Base-by-base conservation (phyloP, 2,329 filamentous ascomycete species). In the Coleophoma crateriformis region DNA sequence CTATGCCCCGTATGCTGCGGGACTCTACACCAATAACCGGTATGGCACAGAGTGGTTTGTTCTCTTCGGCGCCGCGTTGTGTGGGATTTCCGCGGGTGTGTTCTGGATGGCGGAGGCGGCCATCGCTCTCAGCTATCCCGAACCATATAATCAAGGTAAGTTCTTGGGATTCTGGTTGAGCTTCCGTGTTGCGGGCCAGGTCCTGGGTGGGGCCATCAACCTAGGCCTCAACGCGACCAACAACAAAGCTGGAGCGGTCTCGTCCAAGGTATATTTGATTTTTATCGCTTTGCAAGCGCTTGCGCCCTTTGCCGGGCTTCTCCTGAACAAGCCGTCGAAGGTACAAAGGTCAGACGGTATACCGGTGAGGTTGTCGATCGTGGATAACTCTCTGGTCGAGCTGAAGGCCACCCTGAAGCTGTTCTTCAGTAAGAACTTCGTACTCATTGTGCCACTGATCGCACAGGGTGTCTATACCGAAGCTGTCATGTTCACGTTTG, bases 71-170 rank as follows among this genome's bases (percentile, higher is more conserved):
- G 58, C 60, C 0, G 59, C 58, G 1, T 42, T 58, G 1, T 62
- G 60, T 48, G 61, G 61, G 1, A 57, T 64, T 15, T 52, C 51
- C 3, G 85, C 86, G 0, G 86, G 86, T 0, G 72, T 89, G 0
- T 89, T 89, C 65, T 90, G 86, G 86, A 83, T 83, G 73, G 80
- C 85, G 0, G 86, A 90, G 66, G 83, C 83, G 1, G 85, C 86
- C 0, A 87, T 90, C 50, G 85, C 85, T 0, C 78, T 89, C 17
- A 75, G 81, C 0, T 90, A 90, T 55, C 85, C 85, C 0, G 85
- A 89, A 58, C 83, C 84, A 0, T 81, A 79, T 61, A 86, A 86
- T 44, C 76, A 79, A 47, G 84, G 82, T 0, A 76, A 76, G 14
- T 79, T 82, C 15, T 68, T 89, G 0, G 85, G 84, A 0, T 82